A percentile compares a stretch with the other conserved stretches of the same genome.
Conservation (phyloP, 495 filamentous ascomycete genomes). For the Penicillium malachiteum region DNA sequence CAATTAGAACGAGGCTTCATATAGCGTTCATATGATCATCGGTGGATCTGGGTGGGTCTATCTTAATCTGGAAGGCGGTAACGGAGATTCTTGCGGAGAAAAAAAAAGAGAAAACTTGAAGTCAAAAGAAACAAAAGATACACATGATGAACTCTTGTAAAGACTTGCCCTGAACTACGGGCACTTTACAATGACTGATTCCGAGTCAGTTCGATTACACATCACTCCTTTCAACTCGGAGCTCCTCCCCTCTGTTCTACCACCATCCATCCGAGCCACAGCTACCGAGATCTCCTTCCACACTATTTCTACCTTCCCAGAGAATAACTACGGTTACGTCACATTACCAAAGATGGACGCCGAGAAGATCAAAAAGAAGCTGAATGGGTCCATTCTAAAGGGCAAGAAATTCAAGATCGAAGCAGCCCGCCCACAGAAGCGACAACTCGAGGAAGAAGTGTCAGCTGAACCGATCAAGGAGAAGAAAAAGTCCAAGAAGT, state of each 20-base stretch:
- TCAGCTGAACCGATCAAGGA: constrained; percentile 19
- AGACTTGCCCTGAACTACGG: neutral
- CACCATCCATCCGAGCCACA: constrained; percentile 61
- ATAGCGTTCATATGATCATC: no score
- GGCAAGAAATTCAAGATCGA: constrained; percentile 84
- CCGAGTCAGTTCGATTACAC: constrained; percentile 62
- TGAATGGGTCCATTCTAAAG: constrained; percentile 84
- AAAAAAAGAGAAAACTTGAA: constrained; percentile 1
- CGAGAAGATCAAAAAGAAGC: constrained; percentile 84
- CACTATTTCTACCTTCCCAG: constrained; percentile 77
- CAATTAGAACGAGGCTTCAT: no score
- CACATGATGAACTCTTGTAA: neutral
- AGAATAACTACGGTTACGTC: constrained; percentile 85
- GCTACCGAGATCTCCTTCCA: constrained; percentile 85
- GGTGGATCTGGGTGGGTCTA: no score
- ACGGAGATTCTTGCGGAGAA: neutral
- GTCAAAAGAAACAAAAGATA: constrained; percentile 7
- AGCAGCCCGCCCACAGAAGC: constrained; percentile 64
- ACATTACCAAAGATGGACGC: constrained; percentile 78
- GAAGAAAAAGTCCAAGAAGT: constrained; percentile 57
- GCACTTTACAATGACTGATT: constrained; percentile 23
- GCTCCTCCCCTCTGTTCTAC: constrained; percentile 66
- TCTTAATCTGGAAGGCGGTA: no score
- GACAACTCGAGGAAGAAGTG: constrained; percentile 37
- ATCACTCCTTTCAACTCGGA: constrained; percentile 79